Percentiles rank a stretch among this genome's conserved stretches.
Evolutionary conservation across 2,329 filamentous ascomycete species (phyloP).

Genomic region (Talaromyces islandicus): DNA sequence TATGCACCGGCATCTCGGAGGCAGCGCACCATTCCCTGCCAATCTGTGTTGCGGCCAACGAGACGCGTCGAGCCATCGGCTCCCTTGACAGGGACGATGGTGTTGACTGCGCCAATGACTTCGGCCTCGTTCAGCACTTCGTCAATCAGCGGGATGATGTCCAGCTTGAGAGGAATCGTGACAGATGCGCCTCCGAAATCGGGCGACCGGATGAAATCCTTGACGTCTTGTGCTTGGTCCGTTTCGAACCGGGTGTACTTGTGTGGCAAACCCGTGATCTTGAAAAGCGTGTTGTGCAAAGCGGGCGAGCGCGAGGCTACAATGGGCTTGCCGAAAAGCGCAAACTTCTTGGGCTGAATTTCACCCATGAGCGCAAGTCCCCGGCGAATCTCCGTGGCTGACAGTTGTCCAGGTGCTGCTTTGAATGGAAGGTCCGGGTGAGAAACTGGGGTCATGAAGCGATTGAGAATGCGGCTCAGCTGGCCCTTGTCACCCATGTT

Average conservation of each 20-base stretch:
- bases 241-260: conserved; percentile 74
- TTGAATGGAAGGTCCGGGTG: conserved; percentile 86
- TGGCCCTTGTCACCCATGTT: conserved; percentile 91
- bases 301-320: conserved; percentile 76
- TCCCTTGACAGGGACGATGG: conserved; percentile 62
- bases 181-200: conserved; percentile 91
- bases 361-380: conserved; percentile 74
- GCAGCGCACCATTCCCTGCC: conserved; percentile 81
- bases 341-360: conserved; percentile 70
- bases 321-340: conserved; percentile 82
- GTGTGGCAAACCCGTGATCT: conserved; percentile 72
- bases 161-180: conserved; percentile 89
- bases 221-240: conserved; percentile 54
- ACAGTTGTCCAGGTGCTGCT: conserved; percentile 89
- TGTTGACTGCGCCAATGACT: conserved; percentile 89
- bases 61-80: conserved; percentile 49
- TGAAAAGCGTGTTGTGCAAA: conserved; percentile 83
- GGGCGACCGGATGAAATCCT: conserved; percentile 59
- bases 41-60: conserved; percentile 90
- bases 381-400: conserved; percentile 77
- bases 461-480: conserved; percentile 82
- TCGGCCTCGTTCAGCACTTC: conserved; percentile 71
- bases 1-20: conserved; percentile 63
- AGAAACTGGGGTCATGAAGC: conserved; percentile 90
- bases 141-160: conserved; percentile 76